Evolutionary conservation across 164 flowering plant genomes (phyloP).

Genomic region (Vitis rotundifolia): DNA sequence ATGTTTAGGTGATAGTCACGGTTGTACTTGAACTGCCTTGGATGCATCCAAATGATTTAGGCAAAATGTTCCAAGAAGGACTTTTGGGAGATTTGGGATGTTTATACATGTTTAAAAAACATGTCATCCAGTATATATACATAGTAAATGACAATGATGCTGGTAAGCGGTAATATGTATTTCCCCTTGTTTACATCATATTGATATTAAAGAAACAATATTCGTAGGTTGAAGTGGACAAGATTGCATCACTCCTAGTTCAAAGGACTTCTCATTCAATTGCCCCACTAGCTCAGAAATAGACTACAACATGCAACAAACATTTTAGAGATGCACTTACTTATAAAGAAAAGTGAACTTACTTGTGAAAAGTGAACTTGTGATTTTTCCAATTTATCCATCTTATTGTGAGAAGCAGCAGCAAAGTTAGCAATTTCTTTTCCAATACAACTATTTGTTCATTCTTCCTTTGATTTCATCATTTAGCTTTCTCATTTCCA

Average conservation of each 20-base stretch:
- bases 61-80: neutral
- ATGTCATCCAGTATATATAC: no score
- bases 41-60: neutral
- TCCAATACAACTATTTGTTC: slow-evolving; percentile 73
- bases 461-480: slow-evolving; percentile 72
- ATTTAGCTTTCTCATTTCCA: slow-evolving; percentile 63
- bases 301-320: slow-evolving; percentile 51
- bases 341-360: neutral
- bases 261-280: slow-evolving; percentile 93
- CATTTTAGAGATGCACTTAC: slow-evolving; percentile 14
- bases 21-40: neutral
- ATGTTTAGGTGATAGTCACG: neutral
- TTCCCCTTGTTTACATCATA: no score
- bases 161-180: no score
- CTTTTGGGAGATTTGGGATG: neutral
- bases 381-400: slow-evolving; percentile 55
- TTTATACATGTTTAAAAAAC: neutral
- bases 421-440: slow-evolving; percentile 62
- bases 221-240: neutral
- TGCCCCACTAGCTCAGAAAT: slow-evolving; percentile 68
- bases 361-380: slow-evolving; percentile 34
- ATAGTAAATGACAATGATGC: no score
- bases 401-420: slow-evolving; percentile 37
- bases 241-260: slow-evolving; percentile 75
- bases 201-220: neutral